Percentiles rank a stretch among this genome's conserved stretches.
phyloP scores from a whole-genome alignment of 768 basidiomycete genomes.

The Panaeolus papilionaceus region DNA sequence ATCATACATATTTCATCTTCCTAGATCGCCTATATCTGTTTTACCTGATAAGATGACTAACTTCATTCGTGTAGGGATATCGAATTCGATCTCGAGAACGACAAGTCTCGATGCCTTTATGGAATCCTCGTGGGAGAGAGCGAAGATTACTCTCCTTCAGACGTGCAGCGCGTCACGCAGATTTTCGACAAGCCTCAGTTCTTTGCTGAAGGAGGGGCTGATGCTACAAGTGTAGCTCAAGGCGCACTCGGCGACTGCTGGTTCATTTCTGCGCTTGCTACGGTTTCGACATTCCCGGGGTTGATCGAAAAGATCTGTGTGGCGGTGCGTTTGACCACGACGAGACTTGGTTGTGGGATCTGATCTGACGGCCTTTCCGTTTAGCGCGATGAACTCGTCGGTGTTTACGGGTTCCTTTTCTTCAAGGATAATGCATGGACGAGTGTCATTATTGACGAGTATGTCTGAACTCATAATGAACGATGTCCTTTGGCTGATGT shows the following conservation, averaged over 20 bases:
- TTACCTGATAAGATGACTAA: too few species aligned
- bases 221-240: slow-evolving; percentile 53
- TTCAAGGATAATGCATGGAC: slow-evolving; percentile 59
- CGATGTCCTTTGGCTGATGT: slow-evolving; percentile 1
- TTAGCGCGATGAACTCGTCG: slow-evolving; percentile 56
- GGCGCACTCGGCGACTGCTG: slow-evolving; percentile 60
- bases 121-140: slow-evolving; percentile 27
- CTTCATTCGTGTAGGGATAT: slow-evolving; percentile 43
- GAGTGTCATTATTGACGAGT: slow-evolving; percentile 64
- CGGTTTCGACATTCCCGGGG: slow-evolving; percentile 48
- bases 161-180: slow-evolving; percentile 51
- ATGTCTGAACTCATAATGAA: slow-evolving; percentile 22
- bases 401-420: slow-evolving; percentile 66
- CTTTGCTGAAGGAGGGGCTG: slow-evolving; percentile 44
- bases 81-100: slow-evolving; percentile 66
- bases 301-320: slow-evolving; percentile 58
- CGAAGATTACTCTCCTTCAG: slow-evolving; percentile 26
- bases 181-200: slow-evolving; percentile 60
- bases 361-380: slow-evolving; percentile 13
- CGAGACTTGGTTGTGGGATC: background rate
- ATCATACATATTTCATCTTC: background rate
- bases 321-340: slow-evolving; percentile 29
- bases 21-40: too few species aligned
- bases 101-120: slow-evolving; percentile 51
- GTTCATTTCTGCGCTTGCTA: slow-evolving; percentile 58